Evolutionary conservation across 75 land plant species (phyloP), one percentile per base, ranked within the genome.

Genomic region (Adiantum capillusveneris): DNA sequence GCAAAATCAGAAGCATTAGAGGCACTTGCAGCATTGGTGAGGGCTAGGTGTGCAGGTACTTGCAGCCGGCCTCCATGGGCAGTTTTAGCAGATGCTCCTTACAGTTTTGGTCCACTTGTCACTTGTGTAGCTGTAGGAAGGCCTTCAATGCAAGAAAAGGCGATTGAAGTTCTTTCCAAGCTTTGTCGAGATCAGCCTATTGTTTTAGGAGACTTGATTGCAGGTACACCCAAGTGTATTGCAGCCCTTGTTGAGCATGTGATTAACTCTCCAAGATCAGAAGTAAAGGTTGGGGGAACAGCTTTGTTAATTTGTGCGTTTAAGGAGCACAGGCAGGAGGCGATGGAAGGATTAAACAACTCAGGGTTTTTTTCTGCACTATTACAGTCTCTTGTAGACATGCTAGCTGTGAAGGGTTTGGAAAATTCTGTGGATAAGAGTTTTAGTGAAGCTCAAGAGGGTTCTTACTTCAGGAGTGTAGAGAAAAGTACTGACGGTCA

Each of bases 221-320:
- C 65, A 31, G 59, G 53, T 11, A 62, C 70, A 44, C 51, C 78
- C 30, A 60, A 48, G 24, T 73, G 78, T 29, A 66, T 73, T 55
- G 52, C 62, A 44, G 77, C 65, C 0, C 59, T 76, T 16, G 64
- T 56, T 16, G 77, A 76, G 55, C 56, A 77, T 22, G 56, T 73
- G 7, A 56, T 76, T 19, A 26, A 58, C 29, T 75, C 76, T 27
- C 45, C 76, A 25, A 76, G 70, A 52, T 52, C 60, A 30, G 79
- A 76, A 62, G 79, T 76, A 44, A 73, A 73, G 44, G 71, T 76
- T n/a, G 79, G 79, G 22, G 79, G 77, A 31, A 62, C 78, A 44
- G 76, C 79, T 29, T 44, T 76, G 2, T 62, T 76, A 11, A 76
- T 76, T 43, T 76, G 79, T 57, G 70, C 79, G 12, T 64, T 70